phyloP scores from a whole-genome alignment of 2,329 filamentous ascomycete genomes.

The Madurella fahalii region DNA sequence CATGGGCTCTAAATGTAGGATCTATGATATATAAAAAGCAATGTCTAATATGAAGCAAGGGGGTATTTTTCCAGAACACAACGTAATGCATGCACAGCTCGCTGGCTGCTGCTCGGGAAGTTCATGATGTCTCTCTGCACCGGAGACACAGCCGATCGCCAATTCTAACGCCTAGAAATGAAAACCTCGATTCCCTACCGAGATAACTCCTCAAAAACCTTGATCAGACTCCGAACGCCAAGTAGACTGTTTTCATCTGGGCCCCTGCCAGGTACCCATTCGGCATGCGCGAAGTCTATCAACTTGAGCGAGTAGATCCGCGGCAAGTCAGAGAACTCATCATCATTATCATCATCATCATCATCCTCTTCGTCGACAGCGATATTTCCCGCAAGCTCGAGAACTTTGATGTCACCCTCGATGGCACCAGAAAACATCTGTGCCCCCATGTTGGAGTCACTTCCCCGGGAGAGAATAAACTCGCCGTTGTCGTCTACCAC shows the following conservation, averaged over 20 bases:
- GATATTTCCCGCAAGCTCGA: conserved; percentile 12
- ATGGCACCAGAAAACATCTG: conserved; percentile 6
- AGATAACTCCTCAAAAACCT: conserved; percentile 66
- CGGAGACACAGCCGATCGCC: no score
- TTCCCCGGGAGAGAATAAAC: conserved; percentile 18
- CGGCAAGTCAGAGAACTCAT: conserved; percentile 43
- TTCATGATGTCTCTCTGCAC: no score
- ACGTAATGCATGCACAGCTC: no score
- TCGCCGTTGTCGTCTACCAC: conserved; percentile 42
- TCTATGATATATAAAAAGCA: no score
- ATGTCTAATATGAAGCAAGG: no score
- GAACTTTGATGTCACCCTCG: conserved; percentile 20
- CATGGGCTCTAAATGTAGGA: no score
- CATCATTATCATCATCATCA: conserved; percentile 54
- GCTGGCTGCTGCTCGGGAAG: no score
- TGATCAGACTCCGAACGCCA: conserved; percentile 67
- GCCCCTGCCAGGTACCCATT: conserved; percentile 75
- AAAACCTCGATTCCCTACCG: conserved; percentile 21
- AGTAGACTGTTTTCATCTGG: conserved; percentile 78
- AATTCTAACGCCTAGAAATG: not conserved
- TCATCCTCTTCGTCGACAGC: conserved; percentile 44
- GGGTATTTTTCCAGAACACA: no score
- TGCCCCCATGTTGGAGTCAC: not conserved
- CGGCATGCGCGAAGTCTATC: conserved; percentile 95
- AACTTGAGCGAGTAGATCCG: conserved; percentile 77